Percentiles rank a stretch among this genome's conserved stretches.
Conservation (phyloP, 2,329 filamentous ascomycete species). For the Setomelanomma holmii region DNA sequence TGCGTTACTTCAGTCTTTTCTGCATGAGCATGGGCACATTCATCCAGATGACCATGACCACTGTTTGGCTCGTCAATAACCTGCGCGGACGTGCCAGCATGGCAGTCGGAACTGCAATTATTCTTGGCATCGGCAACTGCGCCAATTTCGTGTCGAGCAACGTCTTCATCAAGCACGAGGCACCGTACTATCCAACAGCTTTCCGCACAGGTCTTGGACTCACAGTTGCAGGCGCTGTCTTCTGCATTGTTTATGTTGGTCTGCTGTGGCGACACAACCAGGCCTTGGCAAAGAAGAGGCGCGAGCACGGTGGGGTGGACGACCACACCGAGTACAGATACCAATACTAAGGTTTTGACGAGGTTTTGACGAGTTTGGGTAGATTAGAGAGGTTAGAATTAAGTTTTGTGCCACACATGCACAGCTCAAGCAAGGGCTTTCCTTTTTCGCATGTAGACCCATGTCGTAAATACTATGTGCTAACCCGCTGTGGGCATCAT, state of each 20-base stretch:
- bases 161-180: slow-evolving; percentile 37
- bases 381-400: neutral
- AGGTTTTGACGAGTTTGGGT: too few species aligned
- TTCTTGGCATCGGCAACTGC: slow-evolving; percentile 57
- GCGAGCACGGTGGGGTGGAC: slow-evolving; percentile 25
- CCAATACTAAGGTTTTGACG: slow-evolving; percentile 24
- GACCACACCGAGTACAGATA: slow-evolving; percentile 34
- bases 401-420: neutral
- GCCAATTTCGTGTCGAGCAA: slow-evolving; percentile 63
- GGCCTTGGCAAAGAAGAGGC: slow-evolving; percentile 45
- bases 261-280: slow-evolving; percentile 61
- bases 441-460: neutral
- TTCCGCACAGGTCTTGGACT: slow-evolving; percentile 45
- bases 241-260: slow-evolving; percentile 41
- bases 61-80: slow-evolving; percentile 63
- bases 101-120: slow-evolving; percentile 25
- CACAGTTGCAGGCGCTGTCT: slow-evolving; percentile 30
- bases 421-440: neutral
- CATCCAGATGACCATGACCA: slow-evolving; percentile 61
- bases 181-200: slow-evolving; percentile 36
- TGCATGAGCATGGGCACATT: slow-evolving; percentile 52
- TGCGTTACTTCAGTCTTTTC: slow-evolving; percentile 55
- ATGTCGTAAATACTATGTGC: neutral
- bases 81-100: slow-evolving; percentile 36
- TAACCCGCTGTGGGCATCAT: neutral